Base-by-base conservation (phyloP, 257 asterid genomes). In the Dorcoceras hygrometricum region DNA sequence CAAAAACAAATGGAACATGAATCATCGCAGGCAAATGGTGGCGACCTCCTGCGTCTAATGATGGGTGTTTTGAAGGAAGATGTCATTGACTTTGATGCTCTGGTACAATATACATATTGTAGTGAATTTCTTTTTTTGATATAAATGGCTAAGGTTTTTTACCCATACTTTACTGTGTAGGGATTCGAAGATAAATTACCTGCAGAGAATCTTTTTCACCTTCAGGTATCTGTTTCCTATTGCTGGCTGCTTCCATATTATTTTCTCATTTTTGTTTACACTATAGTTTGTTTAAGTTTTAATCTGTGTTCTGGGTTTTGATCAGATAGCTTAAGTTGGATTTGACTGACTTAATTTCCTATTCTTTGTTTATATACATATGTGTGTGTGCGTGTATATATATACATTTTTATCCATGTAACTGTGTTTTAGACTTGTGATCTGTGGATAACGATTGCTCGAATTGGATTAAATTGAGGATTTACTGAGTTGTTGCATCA, bases 41-140 rank as follows among this genome's bases (percentile, higher is more conserved):
- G 88, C 0, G 96, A 90, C 70, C 78, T 94, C 73, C 89, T 94
- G 77, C 95, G 93, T 71, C 67, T 94, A 73, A 83, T 94, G 96
- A 90, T 90, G 90, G 97, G 92, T 71, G 99, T 87, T 71, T 75
- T 94, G 46, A 88, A 90, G 82, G 96, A 94, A 71, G 99, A 94
- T 83, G 96, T 78, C 62, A 88, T 88, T 70, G 96, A 85, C 81
- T 87, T 94, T 69, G 91, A 84, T 81, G 74, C 87, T 73, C 78
- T 94, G 88, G 96, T 94, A 82, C 67, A 81, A 64, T 28, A 67
- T 66, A 46, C 57, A 19, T 57, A 58, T 25, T 57, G 19, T 53
- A 63, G 65, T 68, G 36, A 36, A 67, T 77, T 76, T 19, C 14
- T 68, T 56, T 70, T 71, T 60, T 61, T 64, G 39, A 34, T 57